Conservation (phyloP, 2,329 filamentous ascomycete genomes). For the Cadophora luteo-olivacea region DNA sequence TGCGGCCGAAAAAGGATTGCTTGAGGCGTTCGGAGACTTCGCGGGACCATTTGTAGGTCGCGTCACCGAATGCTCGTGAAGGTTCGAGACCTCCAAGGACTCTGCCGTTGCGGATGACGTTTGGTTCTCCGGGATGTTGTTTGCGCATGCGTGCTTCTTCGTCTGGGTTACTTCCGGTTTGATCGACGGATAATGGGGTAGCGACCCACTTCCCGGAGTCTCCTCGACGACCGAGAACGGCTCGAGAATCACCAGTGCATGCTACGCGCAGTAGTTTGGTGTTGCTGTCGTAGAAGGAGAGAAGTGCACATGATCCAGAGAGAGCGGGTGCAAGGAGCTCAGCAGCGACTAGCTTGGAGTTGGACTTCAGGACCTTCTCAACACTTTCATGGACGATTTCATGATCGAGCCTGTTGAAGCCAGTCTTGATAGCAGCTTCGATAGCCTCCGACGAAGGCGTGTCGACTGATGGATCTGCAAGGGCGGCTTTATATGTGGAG, state of each 20-base stretch:
- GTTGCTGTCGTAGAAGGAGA: slow-evolving; percentile 93
- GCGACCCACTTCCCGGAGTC: slow-evolving; percentile 89
- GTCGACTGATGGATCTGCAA: slow-evolving; percentile 59
- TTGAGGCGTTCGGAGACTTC: slow-evolving; percentile 86
- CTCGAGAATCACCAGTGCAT: slow-evolving; percentile 95
- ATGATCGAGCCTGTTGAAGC: slow-evolving; percentile 86
- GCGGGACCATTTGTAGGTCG: slow-evolving; percentile 93
- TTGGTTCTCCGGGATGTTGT: slow-evolving; percentile 87
- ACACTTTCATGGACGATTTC: slow-evolving; percentile 96
- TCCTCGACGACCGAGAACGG: slow-evolving; percentile 83
- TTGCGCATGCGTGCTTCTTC: slow-evolving; percentile 83
- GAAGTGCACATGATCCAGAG: slow-evolving; percentile 94
- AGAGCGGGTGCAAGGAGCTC: slow-evolving; percentile 91
- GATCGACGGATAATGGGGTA: slow-evolving; percentile 87
- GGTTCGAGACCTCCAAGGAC: slow-evolving; percentile 93
- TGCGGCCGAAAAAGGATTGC: slow-evolving; percentile 85
- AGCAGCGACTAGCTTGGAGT: slow-evolving; percentile 88
- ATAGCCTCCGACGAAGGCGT: slow-evolving; percentile 80
- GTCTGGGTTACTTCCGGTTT: slow-evolving; percentile 87
- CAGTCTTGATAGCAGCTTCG: slow-evolving; percentile 89
- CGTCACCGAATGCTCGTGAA: slow-evolving; percentile 93
- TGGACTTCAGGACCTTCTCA: slow-evolving; percentile 85
- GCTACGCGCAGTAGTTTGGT: slow-evolving; percentile 91
- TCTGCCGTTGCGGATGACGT: slow-evolving; percentile 87
- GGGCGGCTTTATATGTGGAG: slow-evolving; percentile 81